Evolutionary conservation across 768 basidiomycete species (phyloP).

Genomic region (Fomitopsis pulvina): DNA sequence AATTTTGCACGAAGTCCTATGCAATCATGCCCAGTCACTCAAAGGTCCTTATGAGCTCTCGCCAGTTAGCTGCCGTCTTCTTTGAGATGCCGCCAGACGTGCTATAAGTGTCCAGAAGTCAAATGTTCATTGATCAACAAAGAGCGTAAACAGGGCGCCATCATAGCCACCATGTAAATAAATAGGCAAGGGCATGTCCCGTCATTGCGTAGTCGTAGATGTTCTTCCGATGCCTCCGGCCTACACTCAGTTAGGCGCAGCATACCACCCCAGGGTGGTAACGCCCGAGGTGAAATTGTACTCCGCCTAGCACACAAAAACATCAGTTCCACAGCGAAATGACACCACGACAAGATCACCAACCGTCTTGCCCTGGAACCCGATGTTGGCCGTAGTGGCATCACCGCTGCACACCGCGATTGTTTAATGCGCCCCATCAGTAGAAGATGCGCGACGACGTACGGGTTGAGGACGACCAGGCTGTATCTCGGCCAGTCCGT

Average conservation of each 20-base stretch:
- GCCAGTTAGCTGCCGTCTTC: no score
- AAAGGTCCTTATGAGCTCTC: no score
- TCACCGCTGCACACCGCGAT: constrained; percentile 26
- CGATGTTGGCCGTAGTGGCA: constrained; percentile 51
- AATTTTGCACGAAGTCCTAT: no score
- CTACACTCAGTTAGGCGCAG: neutral
- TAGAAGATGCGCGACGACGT: constrained; percentile 7
- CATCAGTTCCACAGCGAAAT: constrained; percentile 6
- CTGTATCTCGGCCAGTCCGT: constrained; percentile 60
- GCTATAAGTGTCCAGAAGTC: no score
- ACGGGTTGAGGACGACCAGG: constrained; percentile 68
- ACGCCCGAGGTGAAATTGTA: constrained; percentile 80
- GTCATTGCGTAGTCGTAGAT: no score
- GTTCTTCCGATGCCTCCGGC: no score
- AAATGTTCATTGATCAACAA: no score
- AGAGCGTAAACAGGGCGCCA: no score
- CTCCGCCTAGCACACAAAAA: constrained; percentile 39
- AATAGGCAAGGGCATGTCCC: no score
- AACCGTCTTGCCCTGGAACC: constrained; percentile 56
- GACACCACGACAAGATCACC: constrained; percentile 7
- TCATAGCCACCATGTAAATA: no score
- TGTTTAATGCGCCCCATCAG: neutral
- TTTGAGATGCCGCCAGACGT: no score
- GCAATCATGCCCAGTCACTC: no score
- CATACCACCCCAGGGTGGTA: constrained; percentile 49